A percentile compares a stretch with the other conserved stretches of the same genome.
Evolutionary conservation across 441 rosid genomes (phyloP).

Genomic region (Dalechampia spathulata): DNA sequence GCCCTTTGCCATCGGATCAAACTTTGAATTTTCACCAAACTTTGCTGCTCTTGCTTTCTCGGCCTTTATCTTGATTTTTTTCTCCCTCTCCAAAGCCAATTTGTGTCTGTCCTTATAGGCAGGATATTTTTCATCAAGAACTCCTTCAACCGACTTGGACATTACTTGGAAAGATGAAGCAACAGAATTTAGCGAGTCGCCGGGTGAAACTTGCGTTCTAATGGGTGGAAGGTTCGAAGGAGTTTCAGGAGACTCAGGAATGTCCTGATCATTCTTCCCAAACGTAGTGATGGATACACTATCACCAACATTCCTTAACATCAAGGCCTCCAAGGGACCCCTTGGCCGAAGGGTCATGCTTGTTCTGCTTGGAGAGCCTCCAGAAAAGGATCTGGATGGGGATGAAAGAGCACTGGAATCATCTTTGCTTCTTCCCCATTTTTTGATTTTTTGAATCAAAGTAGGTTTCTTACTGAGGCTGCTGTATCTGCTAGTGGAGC

Average conservation of each 20-base stretch:
- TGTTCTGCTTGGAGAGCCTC: constrained; percentile 65
- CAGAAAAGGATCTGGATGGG: constrained; percentile 69
- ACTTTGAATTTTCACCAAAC: constrained; percentile 40
- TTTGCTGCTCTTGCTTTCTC: constrained; percentile 70
- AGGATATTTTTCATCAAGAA: constrained; percentile 76
- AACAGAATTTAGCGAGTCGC: constrained; percentile 51
- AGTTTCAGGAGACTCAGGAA: constrained; percentile 52
- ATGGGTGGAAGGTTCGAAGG: constrained; percentile 40
- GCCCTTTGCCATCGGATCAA: constrained; percentile 22
- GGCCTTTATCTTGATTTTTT: constrained; percentile 69
- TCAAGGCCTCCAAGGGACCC: constrained; percentile 85
- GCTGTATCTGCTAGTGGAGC: constrained; percentile 65
- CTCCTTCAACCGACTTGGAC: constrained; percentile 84
- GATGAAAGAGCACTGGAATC: constrained; percentile 64
- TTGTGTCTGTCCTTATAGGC: constrained; percentile 89
- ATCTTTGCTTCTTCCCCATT: constrained; percentile 85
- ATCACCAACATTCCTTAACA: constrained; percentile 85
- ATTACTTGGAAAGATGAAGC: constrained; percentile 75
- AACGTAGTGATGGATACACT: constrained; percentile 73
- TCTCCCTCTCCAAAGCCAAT: constrained; percentile 86
- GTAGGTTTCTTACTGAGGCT: constrained; percentile 65
- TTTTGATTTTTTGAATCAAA: constrained; percentile 77
- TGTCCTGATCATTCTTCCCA: constrained; percentile 59
- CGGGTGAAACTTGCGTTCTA: constrained; percentile 43
- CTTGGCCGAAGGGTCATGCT: constrained; percentile 54